These are phyloP conservation scores for Pythium monospermum DNA, from an alignment of 352 stramenopile genomes.

Conservation along the genomic window DNA sequence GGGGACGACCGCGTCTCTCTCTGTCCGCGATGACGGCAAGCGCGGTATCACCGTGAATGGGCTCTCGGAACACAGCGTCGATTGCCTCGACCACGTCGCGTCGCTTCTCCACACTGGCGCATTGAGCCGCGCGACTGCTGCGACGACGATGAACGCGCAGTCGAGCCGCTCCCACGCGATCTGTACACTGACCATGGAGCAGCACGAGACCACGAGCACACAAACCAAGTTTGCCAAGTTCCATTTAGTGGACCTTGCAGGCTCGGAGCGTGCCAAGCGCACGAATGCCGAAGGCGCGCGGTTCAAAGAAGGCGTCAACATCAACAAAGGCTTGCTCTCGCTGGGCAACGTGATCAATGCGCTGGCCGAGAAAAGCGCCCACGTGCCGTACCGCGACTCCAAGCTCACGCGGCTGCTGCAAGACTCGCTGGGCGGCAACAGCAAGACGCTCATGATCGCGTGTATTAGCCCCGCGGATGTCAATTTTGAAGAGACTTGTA, in stretches of 20 bases:
- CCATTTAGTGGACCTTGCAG: slow-evolving; percentile 94
- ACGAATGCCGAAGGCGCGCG: slow-evolving; percentile 81
- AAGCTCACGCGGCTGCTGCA: slow-evolving; percentile 89
- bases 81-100: slow-evolving; percentile 36
- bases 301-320: slow-evolving; percentile 91
- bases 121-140: slow-evolving; percentile 47
- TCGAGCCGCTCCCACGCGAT: slow-evolving; percentile 88
- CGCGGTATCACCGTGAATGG: slow-evolving; percentile 87
- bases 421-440: slow-evolving; percentile 88
- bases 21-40: slow-evolving; percentile 86
- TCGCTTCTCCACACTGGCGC: slow-evolving; percentile 43
- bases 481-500: slow-evolving; percentile 93
- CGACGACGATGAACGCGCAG: slow-evolving; percentile 68
- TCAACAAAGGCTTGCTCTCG: slow-evolving; percentile 93
- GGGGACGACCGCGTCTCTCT: slow-evolving; percentile 27
- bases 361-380: slow-evolving; percentile 67
- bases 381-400: slow-evolving; percentile 88
- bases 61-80: slow-evolving; percentile 73
- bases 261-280: slow-evolving; percentile 89
- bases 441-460: slow-evolving; percentile 89
- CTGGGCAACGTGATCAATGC: slow-evolving; percentile 95
- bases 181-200: slow-evolving; percentile 84
- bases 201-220: slow-evolving; percentile 30
- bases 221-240: slow-evolving; percentile 82
- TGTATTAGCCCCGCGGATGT: slow-evolving; percentile 74